A percentile compares a stretch with the other conserved stretches of the same genome.
phyloP scores from a whole-genome alignment of 768 basidiomycete genomes.

The Phaeolepiota aurea region DNA sequence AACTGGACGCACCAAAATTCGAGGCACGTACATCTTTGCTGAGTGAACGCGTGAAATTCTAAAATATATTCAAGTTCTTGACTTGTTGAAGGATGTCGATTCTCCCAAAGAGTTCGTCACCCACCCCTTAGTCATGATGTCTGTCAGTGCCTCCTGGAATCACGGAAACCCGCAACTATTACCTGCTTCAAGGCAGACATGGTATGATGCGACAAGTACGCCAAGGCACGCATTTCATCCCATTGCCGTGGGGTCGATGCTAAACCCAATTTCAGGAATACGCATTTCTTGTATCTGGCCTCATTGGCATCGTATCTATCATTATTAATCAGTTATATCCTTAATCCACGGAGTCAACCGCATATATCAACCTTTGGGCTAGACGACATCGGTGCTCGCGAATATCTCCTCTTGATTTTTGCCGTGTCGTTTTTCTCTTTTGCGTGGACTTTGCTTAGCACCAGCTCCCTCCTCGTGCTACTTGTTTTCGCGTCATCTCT shows the following conservation, averaged over 20 bases:
- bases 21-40: slow-evolving; percentile 18
- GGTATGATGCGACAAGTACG: background rate
- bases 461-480: slow-evolving; percentile 28
- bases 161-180: slow-evolving; percentile 10
- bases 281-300: slow-evolving; percentile 34
- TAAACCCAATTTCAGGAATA: no score
- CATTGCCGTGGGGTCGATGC: no score
- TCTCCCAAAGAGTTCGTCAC: slow-evolving; percentile 27
- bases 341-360: slow-evolving; percentile 29
- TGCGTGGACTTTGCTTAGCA: slow-evolving; percentile 19
- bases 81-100: slow-evolving; percentile 24
- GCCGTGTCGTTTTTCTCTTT: slow-evolving; percentile 25
- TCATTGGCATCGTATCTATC: slow-evolving; percentile 30
- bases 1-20: slow-evolving; percentile 9
- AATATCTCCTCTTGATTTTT: slow-evolving; percentile 27
- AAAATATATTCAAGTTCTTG: slow-evolving; percentile 24
- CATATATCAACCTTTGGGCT: slow-evolving; percentile 12
- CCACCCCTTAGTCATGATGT: slow-evolving; percentile 32
- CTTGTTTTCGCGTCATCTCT: slow-evolving; percentile 31
- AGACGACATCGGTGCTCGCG: slow-evolving; percentile 21
- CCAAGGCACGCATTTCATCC: background rate
- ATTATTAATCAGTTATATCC: slow-evolving; percentile 29
- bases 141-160: slow-evolving; percentile 32
- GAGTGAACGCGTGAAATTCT: slow-evolving; percentile 1
- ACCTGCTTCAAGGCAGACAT: background rate